These are phyloP conservation scores for Starmerella asiatica DNA, from an alignment of 805 yeast genomes.

Conservation along the genomic window DNA sequence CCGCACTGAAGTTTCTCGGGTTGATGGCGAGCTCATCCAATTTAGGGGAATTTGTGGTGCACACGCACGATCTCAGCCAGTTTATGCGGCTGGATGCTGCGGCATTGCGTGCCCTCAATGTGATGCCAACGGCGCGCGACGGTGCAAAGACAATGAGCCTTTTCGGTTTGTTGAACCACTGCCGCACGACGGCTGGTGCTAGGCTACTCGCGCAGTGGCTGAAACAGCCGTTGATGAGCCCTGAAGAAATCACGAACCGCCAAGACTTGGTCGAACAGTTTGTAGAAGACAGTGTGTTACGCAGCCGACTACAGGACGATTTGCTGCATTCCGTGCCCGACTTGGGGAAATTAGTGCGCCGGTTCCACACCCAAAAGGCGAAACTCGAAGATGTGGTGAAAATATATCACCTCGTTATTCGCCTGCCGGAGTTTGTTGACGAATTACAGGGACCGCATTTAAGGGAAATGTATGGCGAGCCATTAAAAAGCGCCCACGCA, in stretches of 20 bases:
- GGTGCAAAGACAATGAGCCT: constrained; percentile 45
- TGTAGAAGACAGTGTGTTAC: constrained; percentile 43
- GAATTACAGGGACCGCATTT: constrained; percentile 32
- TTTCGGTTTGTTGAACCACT: constrained; percentile 72
- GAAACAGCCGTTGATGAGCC: constrained; percentile 78
- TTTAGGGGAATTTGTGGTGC: constrained; percentile 39
- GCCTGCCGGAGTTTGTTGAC: constrained; percentile 54
- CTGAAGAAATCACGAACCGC: constrained; percentile 46
- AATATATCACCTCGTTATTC: constrained; percentile 63
- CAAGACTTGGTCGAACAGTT: constrained; percentile 64
- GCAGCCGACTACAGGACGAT: constrained; percentile 53
- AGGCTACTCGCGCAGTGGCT: constrained; percentile 85
- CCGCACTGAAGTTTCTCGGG: constrained; percentile 55
- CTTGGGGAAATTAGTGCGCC: constrained; percentile 58
- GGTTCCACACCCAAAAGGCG: constrained; percentile 41
- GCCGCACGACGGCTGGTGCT: constrained; percentile 82
- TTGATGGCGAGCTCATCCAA: constrained; percentile 45
- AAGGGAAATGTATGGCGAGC: constrained; percentile 42
- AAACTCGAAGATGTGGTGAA: constrained; percentile 80
- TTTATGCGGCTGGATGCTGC: constrained; percentile 86
- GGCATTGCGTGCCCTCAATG: constrained; percentile 73
- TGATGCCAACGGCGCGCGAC: constrained; percentile 51
- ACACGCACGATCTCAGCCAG: constrained; percentile 57
- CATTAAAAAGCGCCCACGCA: constrained; percentile 36
- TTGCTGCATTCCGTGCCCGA: constrained; percentile 66